Evolutionary conservation across 1,284 basidiomycete genomes (phyloP), one percentile per base, ranked within the genome.

Genomic region (Irpex sp.): DNA sequence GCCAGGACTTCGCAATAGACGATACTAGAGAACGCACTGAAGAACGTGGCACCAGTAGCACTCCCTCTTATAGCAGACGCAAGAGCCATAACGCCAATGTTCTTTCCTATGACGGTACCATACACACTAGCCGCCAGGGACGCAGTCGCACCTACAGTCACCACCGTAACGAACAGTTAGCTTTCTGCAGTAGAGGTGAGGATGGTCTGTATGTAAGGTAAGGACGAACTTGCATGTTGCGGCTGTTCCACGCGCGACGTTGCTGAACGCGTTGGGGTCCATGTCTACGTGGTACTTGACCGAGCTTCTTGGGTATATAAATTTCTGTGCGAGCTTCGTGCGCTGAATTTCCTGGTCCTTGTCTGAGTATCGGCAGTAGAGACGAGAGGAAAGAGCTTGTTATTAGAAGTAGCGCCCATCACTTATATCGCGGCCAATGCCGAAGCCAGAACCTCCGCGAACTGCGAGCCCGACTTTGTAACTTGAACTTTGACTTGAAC

Each of bases 171-270:
- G 15, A 11, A 38, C 63, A 57, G 68, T 76, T 60, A 79, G 71
- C 17, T 58, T 58, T 66, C 61, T 26, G 26, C 2, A 26, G 26
- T 26, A 26, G 26, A 26, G 3, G 26, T 61, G 47, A 64, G 70
- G 65, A 62, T 57, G 61, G 62, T 56, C 31, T 52, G 59, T 21
- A 44, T 54, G 47, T 48, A 58, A 38, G 37, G 59, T 65, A 72
- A 78, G 77, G 83, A 89, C 85, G 84, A 83, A 89, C 89, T 88
- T 82, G 87, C 89, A 91, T 87, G 87, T 85, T 76, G 81, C 74
- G 65, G 82, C 68, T 51, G 87, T 83, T 61, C 86, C 85, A 63
- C 81, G 77, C 31, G 82, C 77, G 56, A 91, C 79, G 26, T 79
- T 82, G 54, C 79, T 73, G 47, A 82, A 75, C 60, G 83, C 79